Evolutionary conservation across 1,284 basidiomycete genomes (phyloP).

Genomic region (Ganoderma lucidum): DNA sequence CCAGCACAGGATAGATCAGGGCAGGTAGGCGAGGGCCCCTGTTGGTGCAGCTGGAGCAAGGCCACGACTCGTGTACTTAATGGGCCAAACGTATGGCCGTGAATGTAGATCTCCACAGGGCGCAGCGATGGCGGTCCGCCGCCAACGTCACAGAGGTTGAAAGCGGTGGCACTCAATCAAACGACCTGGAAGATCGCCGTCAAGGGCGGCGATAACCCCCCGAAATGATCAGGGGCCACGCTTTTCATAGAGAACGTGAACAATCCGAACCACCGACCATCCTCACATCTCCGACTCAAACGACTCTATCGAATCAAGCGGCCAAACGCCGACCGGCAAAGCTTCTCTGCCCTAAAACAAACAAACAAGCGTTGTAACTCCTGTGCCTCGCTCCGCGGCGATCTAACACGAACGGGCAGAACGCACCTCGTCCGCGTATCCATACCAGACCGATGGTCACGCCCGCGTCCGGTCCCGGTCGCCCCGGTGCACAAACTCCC

Average conservation of each 20-base stretch:
- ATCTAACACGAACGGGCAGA: not conserved
- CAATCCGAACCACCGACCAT: not conserved
- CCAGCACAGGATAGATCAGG: not conserved
- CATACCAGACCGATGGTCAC: too few species aligned
- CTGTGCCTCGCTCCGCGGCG: not conserved
- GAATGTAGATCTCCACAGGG: too few species aligned
- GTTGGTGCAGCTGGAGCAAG: not conserved
- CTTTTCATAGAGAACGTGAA: too few species aligned
- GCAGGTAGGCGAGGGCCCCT: too few species aligned
- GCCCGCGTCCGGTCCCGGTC: conserved; percentile 46
- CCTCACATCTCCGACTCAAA: not conserved
- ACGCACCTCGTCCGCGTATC: not conserved
- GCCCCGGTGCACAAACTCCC: conserved; percentile 84
- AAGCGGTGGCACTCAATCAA: not conserved
- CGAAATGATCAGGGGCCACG: too few species aligned
- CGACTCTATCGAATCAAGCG: not conserved
- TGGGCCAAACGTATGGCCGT: too few species aligned
- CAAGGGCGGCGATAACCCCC: not conserved
- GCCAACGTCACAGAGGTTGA: not conserved
- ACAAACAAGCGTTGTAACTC: not conserved
- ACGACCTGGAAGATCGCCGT: not conserved
- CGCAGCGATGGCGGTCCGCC: too few species aligned
- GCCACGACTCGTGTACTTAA: not conserved
- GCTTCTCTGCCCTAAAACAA: not conserved
- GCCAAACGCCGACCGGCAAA: not conserved